These are phyloP conservation scores for Brasilioporus rufonigricans DNA, from an alignment of 768 basidiomycete species.

Conservation along the genomic window DNA sequence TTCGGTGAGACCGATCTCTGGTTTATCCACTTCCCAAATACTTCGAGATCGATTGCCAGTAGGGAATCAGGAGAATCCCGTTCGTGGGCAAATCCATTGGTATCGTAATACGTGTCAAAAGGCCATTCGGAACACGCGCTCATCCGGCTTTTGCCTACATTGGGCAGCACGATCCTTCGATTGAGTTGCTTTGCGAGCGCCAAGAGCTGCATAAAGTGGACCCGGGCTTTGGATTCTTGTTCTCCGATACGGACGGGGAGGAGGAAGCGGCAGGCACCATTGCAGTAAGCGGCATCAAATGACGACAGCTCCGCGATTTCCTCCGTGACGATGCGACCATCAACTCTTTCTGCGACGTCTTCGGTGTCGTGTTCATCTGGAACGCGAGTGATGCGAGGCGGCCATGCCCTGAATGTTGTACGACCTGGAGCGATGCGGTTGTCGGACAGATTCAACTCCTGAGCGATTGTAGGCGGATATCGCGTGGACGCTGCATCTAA, in stretches of 20 bases:
- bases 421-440: background rate
- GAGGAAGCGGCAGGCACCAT: constrained; percentile 42
- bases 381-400: constrained; percentile 35
- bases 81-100: constrained; percentile 14
- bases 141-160: background rate
- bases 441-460: background rate
- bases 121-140: constrained; percentile 49
- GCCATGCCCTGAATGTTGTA: constrained; percentile 21
- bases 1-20: constrained; percentile 22
- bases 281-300: constrained; percentile 25
- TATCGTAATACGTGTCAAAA: constrained; percentile 51
- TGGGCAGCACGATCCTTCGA: background rate
- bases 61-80: background rate
- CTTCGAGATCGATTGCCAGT: constrained; percentile 33
- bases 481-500: background rate
- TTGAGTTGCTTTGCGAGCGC: constrained; percentile 32
- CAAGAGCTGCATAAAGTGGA: constrained; percentile 52
- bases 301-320: background rate
- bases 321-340: background rate
- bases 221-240: constrained; percentile 57
- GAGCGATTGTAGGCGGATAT: background rate
- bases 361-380: too few relatives aligned
- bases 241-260: constrained; percentile 50
- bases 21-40: constrained; percentile 41
- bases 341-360: background rate